Base-by-base conservation (phyloP, 371 early-diverging fungal genomes). In the Dichotomocladium elegans region DNA sequence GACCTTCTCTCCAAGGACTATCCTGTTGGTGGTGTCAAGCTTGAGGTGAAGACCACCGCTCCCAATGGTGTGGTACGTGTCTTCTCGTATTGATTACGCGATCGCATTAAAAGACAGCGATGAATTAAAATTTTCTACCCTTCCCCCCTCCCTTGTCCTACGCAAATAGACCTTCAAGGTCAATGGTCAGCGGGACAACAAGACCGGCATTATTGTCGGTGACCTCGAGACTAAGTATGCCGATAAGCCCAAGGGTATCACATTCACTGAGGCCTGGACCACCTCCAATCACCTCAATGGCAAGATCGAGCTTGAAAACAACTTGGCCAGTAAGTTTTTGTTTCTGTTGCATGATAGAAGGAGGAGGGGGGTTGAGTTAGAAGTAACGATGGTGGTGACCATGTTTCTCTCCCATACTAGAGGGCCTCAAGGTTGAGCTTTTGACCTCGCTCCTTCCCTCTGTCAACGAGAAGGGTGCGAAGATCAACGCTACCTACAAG, bases 1-100 rank as follows among this genome's bases (percentile, higher is more conserved):
- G 98, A 98, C 77, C 83, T 98, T 66, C 83, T 97, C 64, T 80
- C 83, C 81, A 96, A 96, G 85, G 98, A 98, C 81, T 97, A 81
- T 79, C 96, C 97, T 61, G 83, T 91, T 58, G 95, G 94, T 58
- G 79, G 86, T 55, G 87, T 90, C 64, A 96, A 94, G 87, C 90
- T 97, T 62, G 99, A 98, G 75, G 90, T 93, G 72, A 95, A 96
- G 89, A 92, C 94, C 70, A 85, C 85, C 64, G 89, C 97, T 54
- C 74, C 90, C 66, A 93, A 92, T 79, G 96, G 95, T 71, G 91
- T 96, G 52, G 93, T 93, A 89, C 64, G 90, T 83, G 22, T 22
- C 17, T 15, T 10, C 4, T 51, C 4, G 28, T 19, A 14, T 26
- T 12, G 35, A 35, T 17, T 41, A 41, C n/a, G n/a, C n/a, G n/a